These are phyloP conservation scores for Trifolium fragiferum DNA, from an alignment of 306 rosid species.

Conservation along the genomic window DNA sequence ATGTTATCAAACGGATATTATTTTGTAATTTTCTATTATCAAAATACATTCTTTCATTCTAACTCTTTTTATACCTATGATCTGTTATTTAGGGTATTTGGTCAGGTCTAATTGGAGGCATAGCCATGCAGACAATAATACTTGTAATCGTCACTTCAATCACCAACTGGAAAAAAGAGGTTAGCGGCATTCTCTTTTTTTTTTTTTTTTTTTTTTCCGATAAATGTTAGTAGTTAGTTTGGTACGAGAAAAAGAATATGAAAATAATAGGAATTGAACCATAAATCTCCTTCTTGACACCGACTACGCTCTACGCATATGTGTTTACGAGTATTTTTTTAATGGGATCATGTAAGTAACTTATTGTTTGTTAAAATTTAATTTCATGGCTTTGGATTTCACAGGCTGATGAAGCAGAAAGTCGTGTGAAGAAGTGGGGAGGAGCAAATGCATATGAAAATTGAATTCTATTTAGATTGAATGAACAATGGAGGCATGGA, in stretches of 20 bases:
- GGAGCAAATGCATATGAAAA: conserved; percentile 46
- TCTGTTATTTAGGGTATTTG: conserved; percentile 69
- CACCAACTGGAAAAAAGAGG: conserved; percentile 80
- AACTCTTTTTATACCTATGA: neutral
- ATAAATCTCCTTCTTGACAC: neutral
- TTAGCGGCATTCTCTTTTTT: conserved; percentile 29
- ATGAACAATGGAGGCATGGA: neutral
- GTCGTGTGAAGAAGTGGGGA: conserved; percentile 79
- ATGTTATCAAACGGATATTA: too few relatives aligned
- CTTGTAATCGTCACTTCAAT: conserved; percentile 57
- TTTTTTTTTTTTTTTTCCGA: neutral
- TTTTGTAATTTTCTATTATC: neutral
- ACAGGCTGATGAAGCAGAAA: conserved; percentile 80
- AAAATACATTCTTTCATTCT: neutral
- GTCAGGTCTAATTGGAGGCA: conserved; percentile 84
- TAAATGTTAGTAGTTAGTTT: neutral
- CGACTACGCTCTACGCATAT: too few relatives aligned
- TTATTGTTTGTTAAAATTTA: neutral
- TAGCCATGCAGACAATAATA: conserved; percentile 65
- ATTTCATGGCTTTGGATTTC: conserved; percentile 31
- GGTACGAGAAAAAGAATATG: neutral
- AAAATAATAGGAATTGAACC: neutral
- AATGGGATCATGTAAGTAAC: neutral
- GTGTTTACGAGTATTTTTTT: neutral
- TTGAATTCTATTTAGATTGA: conserved; percentile 18